phyloP scores from a whole-genome alignment of 106 monocot species.

The Dendrobium chrysotoxum region DNA sequence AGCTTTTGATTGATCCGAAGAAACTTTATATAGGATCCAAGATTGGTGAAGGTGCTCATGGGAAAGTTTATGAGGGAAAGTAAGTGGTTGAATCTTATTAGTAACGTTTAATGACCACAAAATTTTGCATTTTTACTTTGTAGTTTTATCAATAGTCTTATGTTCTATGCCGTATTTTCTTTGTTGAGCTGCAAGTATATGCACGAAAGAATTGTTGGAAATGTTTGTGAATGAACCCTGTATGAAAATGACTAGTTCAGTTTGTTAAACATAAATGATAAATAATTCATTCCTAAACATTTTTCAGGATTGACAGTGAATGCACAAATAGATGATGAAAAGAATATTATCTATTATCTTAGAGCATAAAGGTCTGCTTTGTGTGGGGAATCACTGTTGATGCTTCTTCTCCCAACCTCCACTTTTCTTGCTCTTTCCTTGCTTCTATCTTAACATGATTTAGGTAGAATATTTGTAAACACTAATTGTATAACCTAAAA shows the following conservation, averaged over 20 bases:
- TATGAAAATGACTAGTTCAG: background rate
- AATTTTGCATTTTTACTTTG: background rate
- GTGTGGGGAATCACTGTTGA: too few relatives aligned
- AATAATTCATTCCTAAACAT: background rate
- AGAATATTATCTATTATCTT: background rate
- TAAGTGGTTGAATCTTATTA: conserved; percentile 30
- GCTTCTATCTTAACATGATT: too few relatives aligned
- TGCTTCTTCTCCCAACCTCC: too few relatives aligned
- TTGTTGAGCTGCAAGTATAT: background rate
- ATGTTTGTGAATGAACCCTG: background rate
- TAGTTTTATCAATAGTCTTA: background rate
- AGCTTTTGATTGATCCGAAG: conserved; percentile 72
- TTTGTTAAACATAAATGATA: background rate
- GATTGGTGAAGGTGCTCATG: conserved; percentile 97
- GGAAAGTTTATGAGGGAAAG: conserved; percentile 94
- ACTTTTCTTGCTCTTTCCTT: too few relatives aligned
- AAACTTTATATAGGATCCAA: conserved; percentile 72
- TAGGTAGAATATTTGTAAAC: too few relatives aligned
- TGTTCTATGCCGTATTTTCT: background rate
- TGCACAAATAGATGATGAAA: background rate
- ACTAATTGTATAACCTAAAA: too few relatives aligned
- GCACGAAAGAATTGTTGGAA: background rate
- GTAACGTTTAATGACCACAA: background rate
- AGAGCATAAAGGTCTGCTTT: too few relatives aligned
- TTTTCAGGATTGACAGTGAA: background rate